Conservation (phyloP, 495 filamentous ascomycete species). For the Penicillium silybi region DNA sequence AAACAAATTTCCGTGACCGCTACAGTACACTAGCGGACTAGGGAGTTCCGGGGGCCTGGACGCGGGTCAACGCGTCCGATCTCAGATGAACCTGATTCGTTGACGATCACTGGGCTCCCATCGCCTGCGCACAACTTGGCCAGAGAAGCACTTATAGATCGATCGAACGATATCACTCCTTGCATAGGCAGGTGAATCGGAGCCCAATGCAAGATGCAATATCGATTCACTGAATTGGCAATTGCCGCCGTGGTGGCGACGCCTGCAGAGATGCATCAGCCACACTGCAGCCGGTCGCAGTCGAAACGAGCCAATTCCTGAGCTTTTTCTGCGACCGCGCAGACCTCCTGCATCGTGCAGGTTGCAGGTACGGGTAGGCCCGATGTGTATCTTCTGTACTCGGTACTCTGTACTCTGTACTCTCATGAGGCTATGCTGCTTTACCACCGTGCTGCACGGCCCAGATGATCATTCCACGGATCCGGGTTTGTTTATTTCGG, state of each 20-base stretch:
- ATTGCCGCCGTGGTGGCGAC: constrained; percentile 7
- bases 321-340: constrained; percentile 21
- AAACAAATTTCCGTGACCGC: too few relatives aligned
- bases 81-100: constrained; percentile 1
- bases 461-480: neutral
- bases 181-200: neutral
- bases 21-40: neutral
- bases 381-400: neutral
- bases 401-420: too few relatives aligned
- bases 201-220: constrained; percentile 14
- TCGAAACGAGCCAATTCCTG: constrained; percentile 3
- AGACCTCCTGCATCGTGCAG: constrained; percentile 28
- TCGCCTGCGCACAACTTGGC: neutral
- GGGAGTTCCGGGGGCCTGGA: constrained; percentile 17
- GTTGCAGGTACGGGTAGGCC: constrained; percentile 11
- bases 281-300: constrained; percentile 1
- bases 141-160: neutral
- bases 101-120: neutral
- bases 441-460: neutral
- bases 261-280: neutral
- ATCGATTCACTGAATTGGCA: too few relatives aligned
- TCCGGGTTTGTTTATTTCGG: neutral
- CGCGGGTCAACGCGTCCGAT: constrained; percentile 16
- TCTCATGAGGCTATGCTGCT: neutral
- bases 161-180: neutral